Conservation (phyloP, 768 basidiomycete genomes). For the Sarcomyxa edulis region DNA sequence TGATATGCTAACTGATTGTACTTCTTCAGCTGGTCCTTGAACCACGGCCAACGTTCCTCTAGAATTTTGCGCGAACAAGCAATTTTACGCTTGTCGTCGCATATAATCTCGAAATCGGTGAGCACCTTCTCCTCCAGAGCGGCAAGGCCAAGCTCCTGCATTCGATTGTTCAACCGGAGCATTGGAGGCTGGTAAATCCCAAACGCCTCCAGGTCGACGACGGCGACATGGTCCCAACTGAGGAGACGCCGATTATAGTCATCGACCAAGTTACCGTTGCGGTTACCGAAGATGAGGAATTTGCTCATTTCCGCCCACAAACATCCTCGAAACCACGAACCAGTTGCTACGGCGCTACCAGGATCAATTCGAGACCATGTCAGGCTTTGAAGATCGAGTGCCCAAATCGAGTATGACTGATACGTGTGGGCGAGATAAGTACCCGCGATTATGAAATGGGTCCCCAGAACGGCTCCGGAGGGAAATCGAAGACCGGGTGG, state of each 20-base stretch:
- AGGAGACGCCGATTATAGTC: slow-evolving; percentile 90
- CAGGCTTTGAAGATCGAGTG: slow-evolving; percentile 79
- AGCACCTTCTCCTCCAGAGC: slow-evolving; percentile 75
- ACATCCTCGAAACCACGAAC: slow-evolving; percentile 94
- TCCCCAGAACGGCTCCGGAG: slow-evolving; percentile 87
- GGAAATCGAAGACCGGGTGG: slow-evolving; percentile 97
- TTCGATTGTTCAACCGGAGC: slow-evolving; percentile 55
- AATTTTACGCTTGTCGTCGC: slow-evolving; percentile 84
- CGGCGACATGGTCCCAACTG: slow-evolving; percentile 89
- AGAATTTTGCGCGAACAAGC: slow-evolving; percentile 79
- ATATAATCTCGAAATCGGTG: slow-evolving; percentile 91
- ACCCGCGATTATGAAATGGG: slow-evolving; percentile 89
- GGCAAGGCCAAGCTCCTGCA: slow-evolving; percentile 82
- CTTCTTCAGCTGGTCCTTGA: slow-evolving; percentile 62
- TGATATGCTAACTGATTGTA: slow-evolving; percentile 55
- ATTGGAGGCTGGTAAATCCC: slow-evolving; percentile 91
- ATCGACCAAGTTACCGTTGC: slow-evolving; percentile 80
- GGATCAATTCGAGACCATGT: slow-evolving; percentile 87
- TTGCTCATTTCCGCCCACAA: slow-evolving; percentile 82
- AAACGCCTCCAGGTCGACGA: slow-evolving; percentile 89
- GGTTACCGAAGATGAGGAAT: slow-evolving; percentile 89
- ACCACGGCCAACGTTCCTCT: slow-evolving; percentile 95
- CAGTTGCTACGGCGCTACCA: slow-evolving; percentile 76
- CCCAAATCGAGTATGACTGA: slow-evolving; percentile 96
- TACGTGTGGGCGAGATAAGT: slow-evolving; percentile 93